phyloP scores from a whole-genome alignment of 306 rosid genomes.

The Quillaja saponaria region DNA sequence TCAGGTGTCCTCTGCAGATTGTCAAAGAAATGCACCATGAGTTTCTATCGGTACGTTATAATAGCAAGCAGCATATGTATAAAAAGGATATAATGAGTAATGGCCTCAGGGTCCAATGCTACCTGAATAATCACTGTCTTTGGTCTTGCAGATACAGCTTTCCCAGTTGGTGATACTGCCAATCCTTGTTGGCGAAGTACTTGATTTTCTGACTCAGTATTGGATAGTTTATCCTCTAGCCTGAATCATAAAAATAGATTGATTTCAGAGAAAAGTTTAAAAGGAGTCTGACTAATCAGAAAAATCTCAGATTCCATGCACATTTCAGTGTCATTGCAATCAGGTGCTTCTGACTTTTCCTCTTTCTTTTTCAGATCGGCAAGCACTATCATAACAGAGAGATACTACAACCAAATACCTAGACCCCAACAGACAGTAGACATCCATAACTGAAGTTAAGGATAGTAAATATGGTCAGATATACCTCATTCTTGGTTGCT shows the following conservation, averaged over 20 bases:
- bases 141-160: slow-evolving; percentile 71
- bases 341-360: neutral
- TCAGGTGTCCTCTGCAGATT: slow-evolving; percentile 88
- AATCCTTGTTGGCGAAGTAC: slow-evolving; percentile 99
- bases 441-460: neutral
- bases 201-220: slow-evolving; percentile 96
- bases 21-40: slow-evolving; percentile 34
- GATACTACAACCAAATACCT: slow-evolving; percentile 1
- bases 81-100: slow-evolving; percentile 21
- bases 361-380: neutral
- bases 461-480: too few relatives aligned
- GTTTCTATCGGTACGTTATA: slow-evolving; percentile 22
- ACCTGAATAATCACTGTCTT: slow-evolving; percentile 91
- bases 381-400: neutral
- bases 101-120: slow-evolving; percentile 23
- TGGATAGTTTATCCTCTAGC: slow-evolving; percentile 94
- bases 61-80: neutral
- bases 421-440: slow-evolving; percentile 8
- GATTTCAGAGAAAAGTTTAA: slow-evolving; percentile 15
- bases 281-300: slow-evolving; percentile 3
- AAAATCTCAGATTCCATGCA: neutral
- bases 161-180: slow-evolving; percentile 91
- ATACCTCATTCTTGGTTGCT: too few relatives aligned
- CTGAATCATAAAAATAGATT: slow-evolving; percentile 45
- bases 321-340: neutral